Percentiles rank a stretch among this genome's conserved stretches.
phyloP scores from a whole-genome alignment of 2,329 filamentous ascomycete species.

The Aspergillus melleus region DNA sequence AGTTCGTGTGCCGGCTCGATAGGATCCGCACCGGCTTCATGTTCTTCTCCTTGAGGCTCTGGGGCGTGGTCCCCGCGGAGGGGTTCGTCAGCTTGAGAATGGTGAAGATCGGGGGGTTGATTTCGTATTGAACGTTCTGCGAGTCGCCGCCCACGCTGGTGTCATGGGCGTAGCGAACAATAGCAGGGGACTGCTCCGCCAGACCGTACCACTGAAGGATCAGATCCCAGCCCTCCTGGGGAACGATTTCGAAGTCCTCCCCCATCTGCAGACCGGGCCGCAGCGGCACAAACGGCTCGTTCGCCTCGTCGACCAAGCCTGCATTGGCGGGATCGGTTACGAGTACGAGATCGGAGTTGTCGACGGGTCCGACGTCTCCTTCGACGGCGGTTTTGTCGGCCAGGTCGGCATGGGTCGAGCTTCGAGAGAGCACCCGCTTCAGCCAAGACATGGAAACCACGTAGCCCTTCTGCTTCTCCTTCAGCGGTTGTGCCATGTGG shows the following conservation, averaged over 20 bases:
- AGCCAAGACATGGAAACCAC: slow-evolving; percentile 81
- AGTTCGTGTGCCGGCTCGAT: slow-evolving; percentile 68
- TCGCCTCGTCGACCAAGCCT: slow-evolving; percentile 47
- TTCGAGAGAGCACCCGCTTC: slow-evolving; percentile 66
- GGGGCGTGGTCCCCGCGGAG: slow-evolving; percentile 58
- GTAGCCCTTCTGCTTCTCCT: slow-evolving; percentile 73
- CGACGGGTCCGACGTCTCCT: slow-evolving; percentile 73
- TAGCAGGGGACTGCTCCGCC: slow-evolving; percentile 66
- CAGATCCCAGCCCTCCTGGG: slow-evolving; percentile 76
- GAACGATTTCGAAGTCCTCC: slow-evolving; percentile 76
- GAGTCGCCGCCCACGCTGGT: slow-evolving; percentile 59
- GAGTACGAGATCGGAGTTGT: slow-evolving; percentile 80
- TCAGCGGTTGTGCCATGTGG: slow-evolving; percentile 55
- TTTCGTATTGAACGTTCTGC: slow-evolving; percentile 77
- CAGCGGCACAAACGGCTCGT: slow-evolving; percentile 66
- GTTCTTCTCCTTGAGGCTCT: slow-evolving; percentile 61
- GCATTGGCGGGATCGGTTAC: slow-evolving; percentile 48
- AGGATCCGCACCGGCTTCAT: slow-evolving; percentile 66
- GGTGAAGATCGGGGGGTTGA: slow-evolving; percentile 80
- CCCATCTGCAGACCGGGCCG: slow-evolving; percentile 63
- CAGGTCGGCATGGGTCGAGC: slow-evolving; percentile 57
- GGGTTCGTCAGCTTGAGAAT: slow-evolving; percentile 73
- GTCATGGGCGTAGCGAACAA: slow-evolving; percentile 76
- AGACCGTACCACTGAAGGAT: slow-evolving; percentile 82
- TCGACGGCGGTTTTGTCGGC: slow-evolving; percentile 60